Conservation (phyloP, 345 rosid species). For the Arabis alpina region DNA sequence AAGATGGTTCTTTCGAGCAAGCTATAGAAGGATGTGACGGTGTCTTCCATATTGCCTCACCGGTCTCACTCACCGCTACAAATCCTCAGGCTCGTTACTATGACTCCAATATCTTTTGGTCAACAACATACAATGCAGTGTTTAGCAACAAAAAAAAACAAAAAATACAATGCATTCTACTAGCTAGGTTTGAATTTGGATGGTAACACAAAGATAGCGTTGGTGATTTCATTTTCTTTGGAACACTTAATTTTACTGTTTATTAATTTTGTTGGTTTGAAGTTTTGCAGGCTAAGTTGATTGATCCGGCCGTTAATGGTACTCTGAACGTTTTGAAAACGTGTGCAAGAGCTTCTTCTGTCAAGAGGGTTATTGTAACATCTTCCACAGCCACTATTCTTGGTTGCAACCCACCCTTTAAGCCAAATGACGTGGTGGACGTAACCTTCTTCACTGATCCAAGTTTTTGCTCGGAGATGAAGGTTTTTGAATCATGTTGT, state of each 20-base stretch:
- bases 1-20: conserved; percentile 45
- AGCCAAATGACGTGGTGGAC: conserved; percentile 47
- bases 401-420: conserved; percentile 30
- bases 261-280: neutral
- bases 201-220: no score
- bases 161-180: neutral
- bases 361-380: conserved; percentile 53
- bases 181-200: neutral
- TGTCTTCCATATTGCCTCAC: conserved; percentile 67
- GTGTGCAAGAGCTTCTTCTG: conserved; percentile 45
- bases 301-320: conserved; percentile 54
- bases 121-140: no score
- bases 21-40: conserved; percentile 58
- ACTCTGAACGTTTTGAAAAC: conserved; percentile 53
- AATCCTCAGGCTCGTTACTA: conserved; percentile 43
- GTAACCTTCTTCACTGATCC: conserved; percentile 56
- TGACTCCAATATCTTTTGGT: neutral
- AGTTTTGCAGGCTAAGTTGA: conserved; percentile 35
- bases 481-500: conserved; percentile 23
- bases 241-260: neutral
- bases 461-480: conserved; percentile 29
- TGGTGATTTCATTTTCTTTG: no score
- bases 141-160: no score
- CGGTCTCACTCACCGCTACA: conserved; percentile 36
- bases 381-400: conserved; percentile 49